Conservation (phyloP, 2,329 filamentous ascomycete genomes). For the Colletotrichum salicis region DNA sequence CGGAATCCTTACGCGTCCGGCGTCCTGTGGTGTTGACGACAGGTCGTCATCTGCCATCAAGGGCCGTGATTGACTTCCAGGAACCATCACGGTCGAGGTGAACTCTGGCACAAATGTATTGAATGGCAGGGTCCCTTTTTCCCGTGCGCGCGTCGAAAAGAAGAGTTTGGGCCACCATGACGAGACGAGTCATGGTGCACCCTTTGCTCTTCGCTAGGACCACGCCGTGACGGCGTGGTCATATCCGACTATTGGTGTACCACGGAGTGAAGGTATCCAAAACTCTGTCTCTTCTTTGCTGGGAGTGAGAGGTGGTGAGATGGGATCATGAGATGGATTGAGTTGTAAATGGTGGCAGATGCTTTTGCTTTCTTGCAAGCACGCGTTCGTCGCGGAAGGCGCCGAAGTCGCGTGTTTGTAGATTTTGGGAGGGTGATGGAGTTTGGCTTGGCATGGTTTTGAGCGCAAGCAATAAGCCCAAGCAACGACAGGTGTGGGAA, state of each 20-base stretch:
- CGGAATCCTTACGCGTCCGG: slow-evolving; percentile 11
- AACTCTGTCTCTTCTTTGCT: slow-evolving; percentile 3
- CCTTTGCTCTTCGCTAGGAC: slow-evolving; percentile 16
- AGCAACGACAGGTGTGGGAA: neutral
- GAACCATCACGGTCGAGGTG: slow-evolving; percentile 16
- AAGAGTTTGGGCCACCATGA: slow-evolving; percentile 30
- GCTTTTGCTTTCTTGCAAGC: neutral
- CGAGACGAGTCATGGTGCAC: slow-evolving; percentile 21
- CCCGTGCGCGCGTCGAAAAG: neutral
- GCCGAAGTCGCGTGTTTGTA: slow-evolving; percentile 13
- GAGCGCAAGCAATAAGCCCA: neutral
- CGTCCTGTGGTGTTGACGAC: neutral
- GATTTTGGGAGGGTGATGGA: neutral
- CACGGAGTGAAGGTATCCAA: slow-evolving; percentile 29
- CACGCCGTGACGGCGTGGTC: slow-evolving; percentile 34
- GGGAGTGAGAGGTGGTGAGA: neutral
- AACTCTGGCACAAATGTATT: neutral
- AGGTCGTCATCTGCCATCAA: slow-evolving; percentile 25
- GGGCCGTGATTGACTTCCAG: slow-evolving; percentile 22
- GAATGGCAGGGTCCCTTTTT: slow-evolving; percentile 18
- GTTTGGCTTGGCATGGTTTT: neutral
- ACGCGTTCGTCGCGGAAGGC: slow-evolving; percentile 35
- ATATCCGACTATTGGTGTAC: slow-evolving; percentile 4
- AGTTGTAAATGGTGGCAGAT: neutral
- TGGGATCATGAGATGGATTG: neutral